Evolutionary conservation across 305 asterid genomes (phyloP).

Genomic region (Striga hermonthica): DNA sequence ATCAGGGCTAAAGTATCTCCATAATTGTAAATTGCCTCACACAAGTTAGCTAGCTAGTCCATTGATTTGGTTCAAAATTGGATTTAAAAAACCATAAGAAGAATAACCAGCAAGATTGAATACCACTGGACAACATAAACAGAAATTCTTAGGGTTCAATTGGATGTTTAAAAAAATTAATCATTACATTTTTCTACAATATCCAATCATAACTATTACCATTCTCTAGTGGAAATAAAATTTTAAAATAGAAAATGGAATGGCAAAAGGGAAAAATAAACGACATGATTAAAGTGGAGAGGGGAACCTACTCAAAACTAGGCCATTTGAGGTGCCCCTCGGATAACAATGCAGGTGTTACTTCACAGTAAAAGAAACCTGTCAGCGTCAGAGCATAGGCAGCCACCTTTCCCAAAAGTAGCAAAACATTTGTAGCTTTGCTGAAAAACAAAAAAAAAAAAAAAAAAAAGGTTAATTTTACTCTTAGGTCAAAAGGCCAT

Average conservation of each 20-base stretch:
- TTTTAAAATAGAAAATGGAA: background rate
- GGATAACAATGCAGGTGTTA: constrained; percentile 39
- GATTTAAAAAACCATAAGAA: background rate
- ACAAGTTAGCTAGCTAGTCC: constrained; percentile 6
- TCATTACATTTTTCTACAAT: too few species aligned
- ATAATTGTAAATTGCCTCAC: background rate
- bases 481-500: background rate
- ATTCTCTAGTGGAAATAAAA: background rate
- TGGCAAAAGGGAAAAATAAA: background rate
- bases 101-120: background rate
- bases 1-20: constrained; percentile 1
- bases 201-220: too few species aligned
- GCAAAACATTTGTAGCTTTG: constrained; percentile 79
- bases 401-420: constrained; percentile 87
- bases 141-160: background rate
- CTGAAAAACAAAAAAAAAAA: constrained; percentile 43
- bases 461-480: constrained; percentile 26
- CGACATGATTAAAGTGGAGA: constrained; percentile 15
- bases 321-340: constrained; percentile 51
- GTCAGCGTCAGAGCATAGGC: constrained; percentile 83
- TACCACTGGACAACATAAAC: background rate
- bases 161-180: too few species aligned
- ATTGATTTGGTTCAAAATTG: constrained; percentile 12
- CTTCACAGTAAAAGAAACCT: constrained; percentile 79
- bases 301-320: constrained; percentile 49